Base-by-base conservation (phyloP, 2,329 filamentous ascomycete genomes). In the Colletotrichum agaves region DNA sequence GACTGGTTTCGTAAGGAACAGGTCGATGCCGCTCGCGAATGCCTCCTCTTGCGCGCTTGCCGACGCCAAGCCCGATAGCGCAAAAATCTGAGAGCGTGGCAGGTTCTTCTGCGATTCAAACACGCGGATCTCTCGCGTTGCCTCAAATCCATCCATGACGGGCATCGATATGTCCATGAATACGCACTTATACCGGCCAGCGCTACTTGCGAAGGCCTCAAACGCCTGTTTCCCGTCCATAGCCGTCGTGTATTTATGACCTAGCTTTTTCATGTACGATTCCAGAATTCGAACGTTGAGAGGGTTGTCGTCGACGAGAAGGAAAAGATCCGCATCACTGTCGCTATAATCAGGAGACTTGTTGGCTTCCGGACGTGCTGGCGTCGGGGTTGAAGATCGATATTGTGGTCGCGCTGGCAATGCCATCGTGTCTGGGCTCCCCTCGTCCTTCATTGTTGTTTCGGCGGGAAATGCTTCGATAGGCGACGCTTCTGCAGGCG, bases 141-240 rank as follows among this genome's bases (percentile, higher is more conserved):
- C 81, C 15, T 83, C 83, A 3, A 86, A 80, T 0, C 84, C 84
- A 67, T 88, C 83, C 72, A 88, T 83, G 3, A 87, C 75, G 0
- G 87, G 87, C 87, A 89, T 88, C 61, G 81, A 86, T 1, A 88
- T 83, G 69, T 88, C 86, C 72, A 81, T 82, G 4, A 82, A 69
- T 0, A 82, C 69, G 56, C 75, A 78, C 0, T 64, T 66, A 23
- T 73, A 80, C 0, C 72, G 58, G 0, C 70, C 69, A 0, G 73
- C 73, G 1, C 71, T 66, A 1, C 69, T 37, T n/a, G 65, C 70
- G 39, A 75, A 81, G 0, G 71, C 71, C 19, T 77, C 73, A 3
- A 80, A 60, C 0, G 79, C 79, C 57, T 81, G 74, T 15, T 76
- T 68, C 0, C 79, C 79, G 52, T 81, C 76, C 4, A 62, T 73